Conservation (phyloP, 768 basidiomycete species). For the Rhodotorula graminis region DNA sequence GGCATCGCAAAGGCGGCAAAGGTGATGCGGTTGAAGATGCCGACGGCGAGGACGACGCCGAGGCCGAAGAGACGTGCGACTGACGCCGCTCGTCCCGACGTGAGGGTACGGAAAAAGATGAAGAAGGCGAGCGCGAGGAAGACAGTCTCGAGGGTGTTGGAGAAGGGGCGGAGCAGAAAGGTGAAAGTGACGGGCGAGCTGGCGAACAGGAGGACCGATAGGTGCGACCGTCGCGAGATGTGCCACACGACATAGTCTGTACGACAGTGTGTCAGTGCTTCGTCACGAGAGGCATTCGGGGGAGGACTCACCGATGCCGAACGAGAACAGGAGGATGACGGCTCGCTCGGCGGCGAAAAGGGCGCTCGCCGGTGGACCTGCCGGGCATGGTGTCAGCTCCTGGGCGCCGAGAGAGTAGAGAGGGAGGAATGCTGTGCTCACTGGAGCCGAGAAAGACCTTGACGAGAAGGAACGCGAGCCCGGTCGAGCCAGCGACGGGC, state of each 20-base stretch:
- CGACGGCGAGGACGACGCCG: constrained; percentile 14
- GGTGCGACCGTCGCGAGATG: not conserved
- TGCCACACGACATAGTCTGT: constrained; percentile 7
- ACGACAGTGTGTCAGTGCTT: not conserved
- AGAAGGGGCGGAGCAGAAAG: constrained; percentile 39
- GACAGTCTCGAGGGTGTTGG: constrained; percentile 38
- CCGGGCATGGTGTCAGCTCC: no score
- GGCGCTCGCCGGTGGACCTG: constrained; percentile 10
- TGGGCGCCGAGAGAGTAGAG: not conserved
- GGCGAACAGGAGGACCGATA: constrained; percentile 27
- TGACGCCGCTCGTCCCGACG: no score
- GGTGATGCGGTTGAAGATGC: constrained; percentile 35
- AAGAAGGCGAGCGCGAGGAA: constrained; percentile 4
- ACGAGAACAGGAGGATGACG: constrained; percentile 15
- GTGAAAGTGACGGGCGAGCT: constrained; percentile 27
- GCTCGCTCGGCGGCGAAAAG: constrained; percentile 17
- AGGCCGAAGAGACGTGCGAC: not conserved
- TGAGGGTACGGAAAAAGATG: not conserved
- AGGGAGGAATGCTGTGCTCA: not conserved
- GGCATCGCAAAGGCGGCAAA: constrained; percentile 31
- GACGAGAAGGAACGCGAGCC: constrained; percentile 21
- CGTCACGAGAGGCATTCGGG: no score
- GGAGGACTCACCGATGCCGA: constrained; percentile 18
- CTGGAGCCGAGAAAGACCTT: not conserved
- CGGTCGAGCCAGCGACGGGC: constrained; percentile 18